Evolutionary conservation across 73 alveolate genomes (phyloP), one percentile per base, ranked within the genome.

Genomic region (Diophrys appendiculata): DNA sequence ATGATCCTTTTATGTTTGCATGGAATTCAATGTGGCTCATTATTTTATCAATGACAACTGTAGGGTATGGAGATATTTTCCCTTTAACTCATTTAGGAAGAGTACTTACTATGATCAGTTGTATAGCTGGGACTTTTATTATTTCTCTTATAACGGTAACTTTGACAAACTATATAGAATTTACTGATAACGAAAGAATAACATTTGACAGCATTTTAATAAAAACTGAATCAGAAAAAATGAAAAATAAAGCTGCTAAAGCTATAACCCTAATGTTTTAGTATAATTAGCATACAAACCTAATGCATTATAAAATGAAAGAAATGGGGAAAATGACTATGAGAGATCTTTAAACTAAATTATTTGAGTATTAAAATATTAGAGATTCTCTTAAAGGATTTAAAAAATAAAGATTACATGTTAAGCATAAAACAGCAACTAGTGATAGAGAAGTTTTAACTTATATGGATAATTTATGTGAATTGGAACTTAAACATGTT

Each of bases 111-210:
- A 80, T 93, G 69, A 53, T 89, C 52, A 92, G 93, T 71, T 94
- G 99, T 79, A 73, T 96, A 54, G 89, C 97, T 96, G 99, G 99
- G n/a, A 87, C 88, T 28, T 92, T 96, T 73, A 86, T 96, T 33
- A 96, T 91, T 54, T 88, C 97, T 1, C 81, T 95, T 74, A 88
- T 94, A 88, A 94, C 94, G 73, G 94, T 90, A 29, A 93, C 97
- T 24, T 81, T 96, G 64, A 87, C 94, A 26, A 67, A 75, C 24
- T 64, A 53, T 56, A 31, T 75, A 2, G 72, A 75, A 43, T 53
- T 75, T 29, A 34, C 67, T 31, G 86, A 78, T 25, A 82, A 82
- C n/a, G 91, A 82, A 64, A 32, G 52, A 8, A 54, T 72, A 52
- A 65, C 81, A 30, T 82, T 65, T 60, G 86, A 43, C 52, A 70